Base-by-base conservation (phyloP, 441 rosid genomes). In the Brassica hybrid region DNA sequence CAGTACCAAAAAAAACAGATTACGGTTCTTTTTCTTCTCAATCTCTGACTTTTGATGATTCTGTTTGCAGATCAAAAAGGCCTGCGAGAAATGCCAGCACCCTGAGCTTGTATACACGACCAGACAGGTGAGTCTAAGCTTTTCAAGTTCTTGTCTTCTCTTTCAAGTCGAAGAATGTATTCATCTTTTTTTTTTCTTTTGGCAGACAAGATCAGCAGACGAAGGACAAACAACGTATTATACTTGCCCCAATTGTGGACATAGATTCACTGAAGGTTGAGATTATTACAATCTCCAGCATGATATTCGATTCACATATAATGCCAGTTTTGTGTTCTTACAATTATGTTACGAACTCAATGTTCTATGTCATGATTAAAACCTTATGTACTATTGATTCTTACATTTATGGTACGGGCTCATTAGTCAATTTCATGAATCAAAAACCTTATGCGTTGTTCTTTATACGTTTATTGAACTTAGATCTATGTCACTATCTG, bases 31-130 rank as follows among this genome's bases (percentile, higher is more conserved):
- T 19, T 27, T 9, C 6, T 18, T 38, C 25, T 32, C 38, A 19
- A 8, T 62, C 30, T 62, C 0, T 30, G n/a, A 18, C 27, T 54
- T 3, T 5, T 65, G 19, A 43, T 57, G 48, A 32, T 36, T 25
- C 16, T 43, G 17, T n/a, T 67, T 72, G 72, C 76, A 81, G 84
- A 81, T 81, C 65, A 76, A 81, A 64, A 81, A 77, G 62, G 74
- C 83, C 0, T 80, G 83, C 17, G 84, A 81, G 78, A 81, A 81
- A 69, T 81, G 84, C 30, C 84, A 81, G 72, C 84, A 81, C 16
- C 84, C 84, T 4, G 84, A 81, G 60, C 79, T 81, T 73, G 75
- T 81, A 23, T 81, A 76, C 78, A 71, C 84, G 2, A 81, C 84
- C 5, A 72, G 84, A 81, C 81, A 81, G 79, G 84, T 76, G 27